Conservation (phyloP, 805 yeast genomes). For the Saturnispora silvae region DNA sequence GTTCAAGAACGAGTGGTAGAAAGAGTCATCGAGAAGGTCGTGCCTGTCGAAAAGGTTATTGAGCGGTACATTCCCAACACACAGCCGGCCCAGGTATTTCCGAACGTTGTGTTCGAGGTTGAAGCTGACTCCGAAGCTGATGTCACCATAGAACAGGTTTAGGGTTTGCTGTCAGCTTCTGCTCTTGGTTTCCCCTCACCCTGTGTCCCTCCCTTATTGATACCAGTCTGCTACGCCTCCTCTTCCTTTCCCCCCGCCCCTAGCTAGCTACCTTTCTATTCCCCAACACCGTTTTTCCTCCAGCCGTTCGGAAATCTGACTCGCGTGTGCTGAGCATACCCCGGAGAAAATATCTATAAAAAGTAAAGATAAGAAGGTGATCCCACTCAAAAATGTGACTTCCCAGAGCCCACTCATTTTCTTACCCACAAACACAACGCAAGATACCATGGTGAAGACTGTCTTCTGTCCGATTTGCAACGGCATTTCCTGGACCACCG, state of each 20-base stretch:
- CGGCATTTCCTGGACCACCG: conserved; percentile 56
- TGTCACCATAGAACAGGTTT: conserved; percentile 23
- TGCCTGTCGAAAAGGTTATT: conserved; percentile 9
- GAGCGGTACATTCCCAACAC: conserved; percentile 3
- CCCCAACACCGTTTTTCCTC: too few relatives aligned
- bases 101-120: conserved; percentile 23
- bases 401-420: background rate
- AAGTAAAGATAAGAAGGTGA: background rate
- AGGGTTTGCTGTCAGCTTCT: too few relatives aligned
- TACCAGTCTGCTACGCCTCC: too few relatives aligned
- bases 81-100: conserved; percentile 6
- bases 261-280: too few relatives aligned
- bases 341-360: background rate
- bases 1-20: conserved; percentile 9
- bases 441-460: conserved; percentile 23
- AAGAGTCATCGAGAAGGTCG: conserved; percentile 10
- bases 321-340: conserved; percentile 2
- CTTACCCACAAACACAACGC: background rate
- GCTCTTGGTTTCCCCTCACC: too few relatives aligned
- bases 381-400: too few relatives aligned
- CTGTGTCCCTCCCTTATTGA: too few relatives aligned
- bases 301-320: too few relatives aligned
- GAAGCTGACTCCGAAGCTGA: conserved; percentile 24
- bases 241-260: too few relatives aligned
- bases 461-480: conserved; percentile 32